Evolutionary conservation across 257 asterid genomes (phyloP).

Genomic region (Solanum bukasovii): DNA sequence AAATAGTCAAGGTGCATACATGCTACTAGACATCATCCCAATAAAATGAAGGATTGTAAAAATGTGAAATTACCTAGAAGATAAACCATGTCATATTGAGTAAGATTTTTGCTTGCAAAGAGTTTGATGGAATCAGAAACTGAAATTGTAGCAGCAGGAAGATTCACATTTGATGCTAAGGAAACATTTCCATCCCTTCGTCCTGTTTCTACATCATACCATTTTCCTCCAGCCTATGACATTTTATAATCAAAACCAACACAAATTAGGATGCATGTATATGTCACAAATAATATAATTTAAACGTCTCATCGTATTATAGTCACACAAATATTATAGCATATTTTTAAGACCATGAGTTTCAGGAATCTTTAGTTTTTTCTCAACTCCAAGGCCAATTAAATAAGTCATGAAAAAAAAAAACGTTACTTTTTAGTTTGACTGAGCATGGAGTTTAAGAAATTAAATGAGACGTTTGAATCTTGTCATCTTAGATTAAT

Average conservation of each 20-base stretch:
- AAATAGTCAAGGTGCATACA: background rate
- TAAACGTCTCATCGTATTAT: too few species aligned
- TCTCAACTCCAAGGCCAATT: too few species aligned
- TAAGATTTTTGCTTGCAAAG: slow-evolving; percentile 31
- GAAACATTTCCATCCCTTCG: slow-evolving; percentile 40
- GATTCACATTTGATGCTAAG: slow-evolving; percentile 26
- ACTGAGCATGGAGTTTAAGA: fast-evolving
- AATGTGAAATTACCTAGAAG: slow-evolving; percentile 33
- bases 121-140: slow-evolving; percentile 21
- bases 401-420: too few species aligned
- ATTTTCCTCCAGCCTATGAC: slow-evolving; percentile 35
- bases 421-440: too few species aligned
- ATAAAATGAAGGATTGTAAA: too few species aligned
- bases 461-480: too few species aligned
- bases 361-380: fast-evolving
- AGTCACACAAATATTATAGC: too few species aligned
- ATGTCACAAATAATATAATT: too few species aligned
- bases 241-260: background rate
- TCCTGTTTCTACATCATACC: slow-evolving; percentile 39
- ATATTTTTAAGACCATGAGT: background rate
- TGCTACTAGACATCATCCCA: background rate
- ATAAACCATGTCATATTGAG: slow-evolving; percentile 33
- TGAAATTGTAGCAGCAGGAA: slow-evolving; percentile 39
- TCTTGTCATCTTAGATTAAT: too few species aligned
- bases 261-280: too few species aligned